Percentiles rank a stretch among this genome's conserved stretches.
phyloP scores from a whole-genome alignment of 148 eudicot species.

The Chenopodium suecicum region DNA sequence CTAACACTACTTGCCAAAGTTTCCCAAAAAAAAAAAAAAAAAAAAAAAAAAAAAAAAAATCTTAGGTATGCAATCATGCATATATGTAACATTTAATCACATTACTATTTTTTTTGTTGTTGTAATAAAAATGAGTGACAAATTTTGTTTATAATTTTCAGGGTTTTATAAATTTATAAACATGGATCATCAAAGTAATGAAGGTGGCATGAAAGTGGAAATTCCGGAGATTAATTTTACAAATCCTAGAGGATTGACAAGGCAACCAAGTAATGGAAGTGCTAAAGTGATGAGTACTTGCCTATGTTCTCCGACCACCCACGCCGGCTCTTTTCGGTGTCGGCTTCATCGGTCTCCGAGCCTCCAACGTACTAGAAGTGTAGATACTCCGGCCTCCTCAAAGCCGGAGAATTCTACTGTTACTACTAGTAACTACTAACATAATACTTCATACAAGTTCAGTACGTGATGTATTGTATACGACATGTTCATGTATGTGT shows the following conservation, averaged over 20 bases:
- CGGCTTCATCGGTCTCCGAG: conserved; percentile 58
- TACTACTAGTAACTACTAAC: background rate
- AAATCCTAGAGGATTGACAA: conserved; percentile 26
- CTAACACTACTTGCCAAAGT: background rate
- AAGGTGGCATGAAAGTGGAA: conserved; percentile 34
- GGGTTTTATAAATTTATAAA: background rate
- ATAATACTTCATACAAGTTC: conserved; percentile 1
- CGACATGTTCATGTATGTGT: background rate
- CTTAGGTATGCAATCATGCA: background rate
- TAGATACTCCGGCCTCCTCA: conserved; percentile 23
- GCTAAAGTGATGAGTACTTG: conserved; percentile 37
- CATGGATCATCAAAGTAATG: conserved; percentile 30
- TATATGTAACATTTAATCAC: too few relatives aligned
- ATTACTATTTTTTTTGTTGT: too few relatives aligned
- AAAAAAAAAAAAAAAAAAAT: background rate
- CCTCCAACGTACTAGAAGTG: conserved; percentile 56
- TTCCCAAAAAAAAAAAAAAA: too few relatives aligned
- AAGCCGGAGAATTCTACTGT: conserved; percentile 18
- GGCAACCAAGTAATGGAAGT: conserved; percentile 42
- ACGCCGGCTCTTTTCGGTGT: conserved; percentile 68
- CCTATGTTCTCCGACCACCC: conserved; percentile 73
- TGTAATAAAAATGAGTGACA: background rate
- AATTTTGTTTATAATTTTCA: conserved; percentile 3
- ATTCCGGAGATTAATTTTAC: conserved; percentile 18
- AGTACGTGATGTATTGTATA: background rate